Evolutionary conservation across 2,329 filamentous ascomycete genomes (phyloP).

Genomic region (Aspergillus brasiliensis): DNA sequence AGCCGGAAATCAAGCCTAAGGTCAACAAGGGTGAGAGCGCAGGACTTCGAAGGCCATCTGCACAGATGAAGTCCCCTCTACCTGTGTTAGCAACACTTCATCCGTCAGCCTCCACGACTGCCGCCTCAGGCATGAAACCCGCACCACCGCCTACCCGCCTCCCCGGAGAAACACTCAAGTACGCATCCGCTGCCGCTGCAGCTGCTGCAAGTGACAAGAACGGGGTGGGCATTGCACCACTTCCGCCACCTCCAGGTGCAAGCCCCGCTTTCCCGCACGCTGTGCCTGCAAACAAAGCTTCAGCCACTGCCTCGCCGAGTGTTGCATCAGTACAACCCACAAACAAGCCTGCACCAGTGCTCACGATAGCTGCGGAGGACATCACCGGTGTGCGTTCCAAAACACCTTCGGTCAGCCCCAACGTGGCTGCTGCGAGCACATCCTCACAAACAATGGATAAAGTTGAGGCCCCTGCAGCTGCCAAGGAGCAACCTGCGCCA

Average conservation of each 20-base stretch:
- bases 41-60: constrained; percentile 71
- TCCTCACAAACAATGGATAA: constrained; percentile 51
- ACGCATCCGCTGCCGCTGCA: constrained; percentile 92
- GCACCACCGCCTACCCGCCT: constrained; percentile 81
- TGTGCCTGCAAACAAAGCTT: constrained; percentile 54
- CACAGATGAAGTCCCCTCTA: constrained; percentile 89
- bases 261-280: constrained; percentile 54
- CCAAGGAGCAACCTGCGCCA: constrained; percentile 40
- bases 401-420: constrained; percentile 54
- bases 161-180: constrained; percentile 89
- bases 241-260: constrained; percentile 81
- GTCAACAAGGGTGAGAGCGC: constrained; percentile 60
- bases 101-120: constrained; percentile 51
- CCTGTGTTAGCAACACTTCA: constrained; percentile 92
- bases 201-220: constrained; percentile 90
- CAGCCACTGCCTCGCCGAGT: constrained; percentile 61
- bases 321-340: constrained; percentile 53
- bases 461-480: constrained; percentile 38
- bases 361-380: constrained; percentile 45
- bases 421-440: constrained; percentile 44
- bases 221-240: constrained; percentile 83
- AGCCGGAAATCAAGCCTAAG: constrained; percentile 64
- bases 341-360: constrained; percentile 40
- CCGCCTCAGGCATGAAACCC: constrained; percentile 79
- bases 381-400: constrained; percentile 45